These are phyloP conservation scores for Arthrinium phaeospermum DNA, from an alignment of 2,329 filamentous ascomycete genomes.

Conservation along the genomic window DNA sequence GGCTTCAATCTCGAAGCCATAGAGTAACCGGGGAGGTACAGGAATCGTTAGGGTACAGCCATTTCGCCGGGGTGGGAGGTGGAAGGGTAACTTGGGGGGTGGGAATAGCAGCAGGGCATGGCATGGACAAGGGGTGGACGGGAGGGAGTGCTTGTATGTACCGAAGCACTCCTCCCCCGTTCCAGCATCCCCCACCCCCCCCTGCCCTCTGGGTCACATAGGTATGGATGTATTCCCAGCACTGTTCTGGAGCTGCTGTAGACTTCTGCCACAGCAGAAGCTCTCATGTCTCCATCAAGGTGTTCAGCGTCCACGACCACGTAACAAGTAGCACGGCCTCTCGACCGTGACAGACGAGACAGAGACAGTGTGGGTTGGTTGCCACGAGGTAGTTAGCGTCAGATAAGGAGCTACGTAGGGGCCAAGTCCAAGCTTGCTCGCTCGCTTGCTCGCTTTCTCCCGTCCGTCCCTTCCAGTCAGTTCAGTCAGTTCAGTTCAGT, in stretches of 20 bases:
- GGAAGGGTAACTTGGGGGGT: neutral
- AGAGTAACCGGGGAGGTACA: conserved; percentile 12
- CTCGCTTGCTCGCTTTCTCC: neutral
- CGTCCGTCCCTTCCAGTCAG: neutral
- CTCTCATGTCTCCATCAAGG: conserved; percentile 1
- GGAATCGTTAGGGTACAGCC: conserved; percentile 14
- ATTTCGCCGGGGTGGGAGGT: neutral
- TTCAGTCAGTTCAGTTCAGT: neutral
- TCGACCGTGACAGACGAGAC: conserved; percentile 10
- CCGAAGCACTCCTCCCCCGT: neutral
- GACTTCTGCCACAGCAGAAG: neutral
- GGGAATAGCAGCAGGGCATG: conserved; percentile 1
- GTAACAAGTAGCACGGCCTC: conserved; percentile 15
- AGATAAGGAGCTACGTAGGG: conserved; percentile 11
- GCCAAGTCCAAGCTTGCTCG: conserved; percentile 3
- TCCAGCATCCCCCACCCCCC: neutral
- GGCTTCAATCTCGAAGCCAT: conserved; percentile 7
- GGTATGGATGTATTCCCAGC: neutral
- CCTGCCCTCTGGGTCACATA: neutral
- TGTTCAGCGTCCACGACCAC: neutral
- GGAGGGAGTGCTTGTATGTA: conserved; percentile 12
- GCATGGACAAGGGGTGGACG: neutral
- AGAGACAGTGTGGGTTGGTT: conserved; percentile 17
- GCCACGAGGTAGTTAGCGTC: conserved; percentile 23
- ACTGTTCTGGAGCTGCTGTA: neutral